Evolutionary conservation across 805 yeast species (phyloP).

Genomic region (Clavispora santaluciae): DNA sequence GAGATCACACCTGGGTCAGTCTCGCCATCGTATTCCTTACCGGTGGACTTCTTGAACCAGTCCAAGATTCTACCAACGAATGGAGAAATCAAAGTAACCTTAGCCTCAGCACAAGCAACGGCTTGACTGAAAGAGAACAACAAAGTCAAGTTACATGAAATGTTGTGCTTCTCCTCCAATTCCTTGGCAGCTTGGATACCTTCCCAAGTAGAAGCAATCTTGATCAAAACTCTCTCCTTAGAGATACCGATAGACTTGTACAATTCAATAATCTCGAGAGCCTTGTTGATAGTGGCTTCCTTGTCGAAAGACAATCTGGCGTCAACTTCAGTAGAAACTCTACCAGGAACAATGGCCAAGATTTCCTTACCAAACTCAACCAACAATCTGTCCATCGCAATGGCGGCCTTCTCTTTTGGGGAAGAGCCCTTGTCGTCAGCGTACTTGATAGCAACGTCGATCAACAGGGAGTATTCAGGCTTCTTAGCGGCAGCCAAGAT

Average conservation of each 20-base stretch:
- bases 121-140: slow-evolving; percentile 96
- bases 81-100: slow-evolving; percentile 94
- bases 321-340: slow-evolving; percentile 98
- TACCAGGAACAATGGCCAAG: slow-evolving; percentile 92
- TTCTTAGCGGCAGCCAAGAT: slow-evolving; percentile 93
- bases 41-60: slow-evolving; percentile 94
- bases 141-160: slow-evolving; percentile 93
- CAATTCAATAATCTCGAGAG: slow-evolving; percentile 80
- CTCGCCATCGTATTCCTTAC: slow-evolving; percentile 70
- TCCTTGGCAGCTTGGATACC: slow-evolving; percentile 99
- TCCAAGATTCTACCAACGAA: slow-evolving; percentile 98
- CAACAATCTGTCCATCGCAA: slow-evolving; percentile 86
- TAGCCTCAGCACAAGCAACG: slow-evolving; percentile 98
- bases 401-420: slow-evolving; percentile 63
- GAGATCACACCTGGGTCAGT: slow-evolving; percentile 95
- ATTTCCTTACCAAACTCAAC: slow-evolving; percentile 96
- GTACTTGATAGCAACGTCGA: slow-evolving; percentile 85
- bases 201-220: slow-evolving; percentile 97
- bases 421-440: slow-evolving; percentile 63
- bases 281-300: slow-evolving; percentile 90
- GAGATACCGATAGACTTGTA: slow-evolving; percentile 81
- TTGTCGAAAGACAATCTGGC: slow-evolving; percentile 97
- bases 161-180: slow-evolving; percentile 82
- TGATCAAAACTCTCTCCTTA: slow-evolving; percentile 89
- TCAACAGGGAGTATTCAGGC: slow-evolving; percentile 80